phyloP scores from a whole-genome alignment of 2,329 filamentous ascomycete genomes.

The Xylariales sp. region DNA sequence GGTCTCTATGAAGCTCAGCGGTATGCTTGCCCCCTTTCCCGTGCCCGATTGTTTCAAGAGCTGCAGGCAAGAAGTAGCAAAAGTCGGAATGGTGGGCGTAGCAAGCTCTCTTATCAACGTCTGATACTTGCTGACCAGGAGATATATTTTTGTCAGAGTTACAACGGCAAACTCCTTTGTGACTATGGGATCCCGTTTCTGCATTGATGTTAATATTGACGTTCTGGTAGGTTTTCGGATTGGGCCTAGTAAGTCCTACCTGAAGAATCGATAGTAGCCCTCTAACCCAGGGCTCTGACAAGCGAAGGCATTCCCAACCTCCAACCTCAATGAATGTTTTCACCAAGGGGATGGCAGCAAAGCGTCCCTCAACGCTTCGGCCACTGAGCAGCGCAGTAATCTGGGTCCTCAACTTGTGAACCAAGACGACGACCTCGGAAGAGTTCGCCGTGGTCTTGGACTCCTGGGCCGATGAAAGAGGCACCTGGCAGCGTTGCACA shows the following conservation, averaged over 20 bases:
- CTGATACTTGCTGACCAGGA: constrained; percentile 74
- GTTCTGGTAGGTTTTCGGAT: neutral
- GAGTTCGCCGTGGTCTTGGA: constrained; percentile 54
- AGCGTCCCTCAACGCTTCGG: constrained; percentile 68
- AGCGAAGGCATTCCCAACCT: constrained; percentile 76
- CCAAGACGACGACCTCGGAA: constrained; percentile 62
- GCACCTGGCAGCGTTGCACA: constrained; percentile 49
- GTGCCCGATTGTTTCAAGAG: constrained; percentile 47
- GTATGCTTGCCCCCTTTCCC: constrained; percentile 33
- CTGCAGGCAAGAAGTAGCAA: constrained; percentile 69
- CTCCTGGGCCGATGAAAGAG: constrained; percentile 61
- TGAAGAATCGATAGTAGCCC: constrained; percentile 71
- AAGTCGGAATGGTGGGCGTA: constrained; percentile 72
- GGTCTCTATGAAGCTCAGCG: constrained; percentile 54
- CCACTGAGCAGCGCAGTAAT: constrained; percentile 76
- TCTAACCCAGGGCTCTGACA: constrained; percentile 70
- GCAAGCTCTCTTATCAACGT: constrained; percentile 84
- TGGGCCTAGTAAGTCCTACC: constrained; percentile 34
- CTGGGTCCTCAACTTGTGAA: constrained; percentile 79
- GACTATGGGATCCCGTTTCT: constrained; percentile 74
- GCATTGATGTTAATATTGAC: constrained; percentile 6
- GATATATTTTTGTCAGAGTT: constrained; percentile 77
- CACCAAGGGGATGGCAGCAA: constrained; percentile 71
- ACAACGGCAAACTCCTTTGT: constrained; percentile 75
- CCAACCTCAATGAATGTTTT: constrained; percentile 80